Evolutionary conservation across 2,329 filamentous ascomycete genomes (phyloP).

Genomic region (Neofusicoccum cordaticola): DNA sequence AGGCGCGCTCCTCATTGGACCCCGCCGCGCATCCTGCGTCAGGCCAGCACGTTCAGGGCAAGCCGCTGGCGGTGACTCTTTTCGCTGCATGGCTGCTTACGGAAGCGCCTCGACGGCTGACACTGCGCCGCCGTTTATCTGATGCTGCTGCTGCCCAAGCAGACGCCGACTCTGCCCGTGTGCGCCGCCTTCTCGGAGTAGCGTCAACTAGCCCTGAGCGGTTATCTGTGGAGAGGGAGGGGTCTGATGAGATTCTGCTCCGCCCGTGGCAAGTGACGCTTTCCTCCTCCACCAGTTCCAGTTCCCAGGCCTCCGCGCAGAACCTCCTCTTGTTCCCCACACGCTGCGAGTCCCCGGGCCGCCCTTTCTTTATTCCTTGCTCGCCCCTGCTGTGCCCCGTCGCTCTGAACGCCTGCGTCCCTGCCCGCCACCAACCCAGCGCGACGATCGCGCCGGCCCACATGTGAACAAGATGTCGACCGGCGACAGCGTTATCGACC

Average conservation of each 20-base stretch:
- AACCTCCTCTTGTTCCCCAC: no score
- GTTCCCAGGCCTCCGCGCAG: neutral
- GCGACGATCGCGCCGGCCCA: neutral
- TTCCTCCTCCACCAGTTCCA: neutral
- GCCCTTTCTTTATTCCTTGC: neutral
- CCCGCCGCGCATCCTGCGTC: neutral
- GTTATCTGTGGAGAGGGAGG: constrained; percentile 8
- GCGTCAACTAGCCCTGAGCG: neutral
- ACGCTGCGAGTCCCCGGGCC: no score
- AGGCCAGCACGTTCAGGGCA: neutral
- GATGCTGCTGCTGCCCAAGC: neutral
- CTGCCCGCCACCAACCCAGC: neutral
- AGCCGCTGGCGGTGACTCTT: constrained; percentile 13
- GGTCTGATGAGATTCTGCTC: neutral
- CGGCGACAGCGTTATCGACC: neutral
- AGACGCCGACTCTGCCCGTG: neutral
- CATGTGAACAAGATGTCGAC: constrained; percentile 9
- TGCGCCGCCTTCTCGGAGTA: neutral
- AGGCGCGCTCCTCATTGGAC: neutral
- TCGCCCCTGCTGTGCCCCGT: neutral
- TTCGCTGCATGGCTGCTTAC: constrained; percentile 13
- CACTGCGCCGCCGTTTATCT: constrained; percentile 6
- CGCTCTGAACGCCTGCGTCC: neutral
- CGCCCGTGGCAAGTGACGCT: neutral
- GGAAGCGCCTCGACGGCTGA: constrained; percentile 5